phyloP scores from a whole-genome alignment of 108 stramenopile genomes.

The Skeletonema grethae region DNA sequence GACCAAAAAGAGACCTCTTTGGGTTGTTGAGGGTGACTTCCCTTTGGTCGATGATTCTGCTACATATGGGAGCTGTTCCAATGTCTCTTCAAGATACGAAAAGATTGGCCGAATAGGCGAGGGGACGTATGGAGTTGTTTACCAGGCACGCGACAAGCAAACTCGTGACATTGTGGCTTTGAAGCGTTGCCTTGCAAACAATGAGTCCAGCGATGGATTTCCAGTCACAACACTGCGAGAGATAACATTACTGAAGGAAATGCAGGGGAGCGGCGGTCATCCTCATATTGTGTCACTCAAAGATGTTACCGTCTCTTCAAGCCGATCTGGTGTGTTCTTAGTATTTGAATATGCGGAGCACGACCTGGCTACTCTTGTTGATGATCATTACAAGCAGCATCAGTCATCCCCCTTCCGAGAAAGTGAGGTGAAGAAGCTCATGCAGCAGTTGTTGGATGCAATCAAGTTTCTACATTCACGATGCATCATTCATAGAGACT shows the following conservation, averaged over 20 bases:
- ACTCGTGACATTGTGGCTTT: slow-evolving; percentile 63
- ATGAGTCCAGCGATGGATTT: slow-evolving; percentile 85
- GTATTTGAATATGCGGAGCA: slow-evolving; percentile 82
- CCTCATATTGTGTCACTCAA: slow-evolving; percentile 70
- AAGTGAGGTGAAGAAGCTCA: slow-evolving; percentile 64
- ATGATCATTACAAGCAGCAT: slow-evolving; percentile 51
- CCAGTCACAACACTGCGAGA: slow-evolving; percentile 85
- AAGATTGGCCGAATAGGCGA: slow-evolving; percentile 95
- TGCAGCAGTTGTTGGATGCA: slow-evolving; percentile 65
- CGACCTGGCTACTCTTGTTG: slow-evolving; percentile 74
- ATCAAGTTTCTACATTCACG: slow-evolving; percentile 65
- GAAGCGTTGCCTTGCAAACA: slow-evolving; percentile 82
- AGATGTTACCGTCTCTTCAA: slow-evolving; percentile 71
- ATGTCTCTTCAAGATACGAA: slow-evolving; percentile 81
- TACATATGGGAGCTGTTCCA: slow-evolving; percentile 56
- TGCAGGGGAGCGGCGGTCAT: slow-evolving; percentile 27
- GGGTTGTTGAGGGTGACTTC: neutral
- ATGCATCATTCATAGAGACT: slow-evolving; percentile 78
- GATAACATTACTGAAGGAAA: slow-evolving; percentile 59
- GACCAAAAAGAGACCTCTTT: neutral
- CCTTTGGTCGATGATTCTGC: neutral
- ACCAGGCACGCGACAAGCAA: slow-evolving; percentile 83
- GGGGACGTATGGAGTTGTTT: slow-evolving; percentile 98
- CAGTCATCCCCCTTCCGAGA: slow-evolving; percentile 59
- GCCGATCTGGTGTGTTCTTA: slow-evolving; percentile 69